Evolutionary conservation across 139 green algal genomes (phyloP).

Genomic region (Chlorella sp.): DNA sequence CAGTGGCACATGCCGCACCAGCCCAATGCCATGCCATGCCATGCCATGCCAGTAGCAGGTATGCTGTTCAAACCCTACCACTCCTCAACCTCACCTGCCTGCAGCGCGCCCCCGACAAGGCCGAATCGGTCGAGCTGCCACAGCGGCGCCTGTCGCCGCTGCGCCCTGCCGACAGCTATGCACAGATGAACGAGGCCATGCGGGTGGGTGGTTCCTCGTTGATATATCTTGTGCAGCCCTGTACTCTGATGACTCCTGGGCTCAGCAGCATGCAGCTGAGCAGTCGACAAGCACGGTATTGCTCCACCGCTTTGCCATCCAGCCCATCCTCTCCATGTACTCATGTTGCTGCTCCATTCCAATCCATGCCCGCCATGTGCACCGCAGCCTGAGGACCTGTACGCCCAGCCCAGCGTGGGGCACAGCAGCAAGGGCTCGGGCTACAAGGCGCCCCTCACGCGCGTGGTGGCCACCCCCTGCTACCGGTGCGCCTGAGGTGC

Average conservation of each 20-base stretch:
- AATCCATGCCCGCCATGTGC: too few relatives aligned
- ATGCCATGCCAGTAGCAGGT: too few relatives aligned
- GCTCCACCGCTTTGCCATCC: too few relatives aligned
- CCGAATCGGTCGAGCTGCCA: neutral
- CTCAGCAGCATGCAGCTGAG: too few relatives aligned
- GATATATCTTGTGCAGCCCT: too few relatives aligned
- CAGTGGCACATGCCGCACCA: too few relatives aligned
- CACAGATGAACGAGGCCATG: conserved; percentile 14
- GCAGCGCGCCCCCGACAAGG: neutral
- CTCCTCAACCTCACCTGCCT: too few relatives aligned
- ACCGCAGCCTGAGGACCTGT: conserved; percentile 27
- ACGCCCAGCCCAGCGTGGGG: neutral
- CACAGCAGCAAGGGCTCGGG: conserved; percentile 22
- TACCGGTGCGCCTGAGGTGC: conserved; percentile 60
- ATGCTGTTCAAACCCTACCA: too few relatives aligned
- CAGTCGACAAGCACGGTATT: too few relatives aligned
- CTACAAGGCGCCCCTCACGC: conserved; percentile 78
- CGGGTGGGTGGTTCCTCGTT: neutral
- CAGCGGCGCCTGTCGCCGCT: neutral
- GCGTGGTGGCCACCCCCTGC: conserved; percentile 69
- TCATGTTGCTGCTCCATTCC: neutral
- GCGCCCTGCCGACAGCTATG: conserved; percentile 25
- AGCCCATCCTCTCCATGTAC: neutral
- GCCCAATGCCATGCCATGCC: too few relatives aligned
- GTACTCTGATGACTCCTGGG: too few relatives aligned